phyloP scores from a whole-genome alignment of 2,329 filamentous ascomycete genomes.

The Xylariaceae sp. region DNA sequence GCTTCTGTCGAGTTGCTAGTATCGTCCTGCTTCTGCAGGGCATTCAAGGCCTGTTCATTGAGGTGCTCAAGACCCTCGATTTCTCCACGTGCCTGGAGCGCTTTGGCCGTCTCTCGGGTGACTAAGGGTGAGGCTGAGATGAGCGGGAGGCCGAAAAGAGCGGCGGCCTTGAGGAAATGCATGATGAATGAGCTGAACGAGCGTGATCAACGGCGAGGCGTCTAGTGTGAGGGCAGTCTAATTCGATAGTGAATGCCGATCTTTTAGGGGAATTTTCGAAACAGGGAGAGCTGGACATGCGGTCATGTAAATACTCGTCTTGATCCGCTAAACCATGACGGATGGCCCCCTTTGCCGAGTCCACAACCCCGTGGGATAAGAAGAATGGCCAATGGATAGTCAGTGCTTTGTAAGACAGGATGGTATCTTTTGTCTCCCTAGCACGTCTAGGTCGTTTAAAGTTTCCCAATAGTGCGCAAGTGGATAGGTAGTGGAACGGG shows the following conservation, averaged over 20 bases:
- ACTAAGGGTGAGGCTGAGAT: conserved; percentile 3
- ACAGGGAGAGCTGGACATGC: background rate
- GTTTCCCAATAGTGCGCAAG: no score
- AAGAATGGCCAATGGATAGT: no score
- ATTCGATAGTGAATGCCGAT: background rate
- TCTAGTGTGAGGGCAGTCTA: background rate
- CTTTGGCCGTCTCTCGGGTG: background rate
- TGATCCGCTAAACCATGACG: background rate
- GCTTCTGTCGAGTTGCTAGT: background rate
- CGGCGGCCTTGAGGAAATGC: conserved; percentile 5
- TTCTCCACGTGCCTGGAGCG: background rate
- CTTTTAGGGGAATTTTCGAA: background rate
- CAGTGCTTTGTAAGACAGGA: no score
- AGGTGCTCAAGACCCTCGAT: conserved; percentile 4
- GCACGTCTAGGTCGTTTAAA: no score
- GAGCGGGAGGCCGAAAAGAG: conserved; percentile 9
- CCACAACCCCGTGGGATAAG: no score
- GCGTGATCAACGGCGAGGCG: background rate
- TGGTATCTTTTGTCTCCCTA: no score
- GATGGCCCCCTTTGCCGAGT: background rate
- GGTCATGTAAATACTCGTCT: background rate
- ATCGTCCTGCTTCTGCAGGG: conserved; percentile 2
- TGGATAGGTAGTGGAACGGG: no score
- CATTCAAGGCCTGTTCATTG: conserved; percentile 8
- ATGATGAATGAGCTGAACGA: conserved; percentile 7